These are phyloP conservation scores for Fraxinus floribunda DNA, from an alignment of 305 asterid species.

Conservation along the genomic window DNA sequence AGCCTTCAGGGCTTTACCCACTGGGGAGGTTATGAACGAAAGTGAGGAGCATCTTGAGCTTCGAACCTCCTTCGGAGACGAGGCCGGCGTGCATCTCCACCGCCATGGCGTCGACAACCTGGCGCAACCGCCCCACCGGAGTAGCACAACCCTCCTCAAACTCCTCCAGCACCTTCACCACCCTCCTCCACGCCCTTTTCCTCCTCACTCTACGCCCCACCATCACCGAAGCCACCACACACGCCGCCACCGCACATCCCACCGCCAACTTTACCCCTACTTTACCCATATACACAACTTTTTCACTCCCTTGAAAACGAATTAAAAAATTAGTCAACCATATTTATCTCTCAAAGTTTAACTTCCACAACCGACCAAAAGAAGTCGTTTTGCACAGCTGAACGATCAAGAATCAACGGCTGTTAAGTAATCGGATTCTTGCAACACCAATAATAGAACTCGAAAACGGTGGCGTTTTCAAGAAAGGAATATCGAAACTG, in stretches of 20 bases:
- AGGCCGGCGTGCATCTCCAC: conserved; percentile 97
- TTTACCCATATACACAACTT: conserved; percentile 48
- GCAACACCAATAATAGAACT: neutral
- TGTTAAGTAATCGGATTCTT: conserved; percentile 8
- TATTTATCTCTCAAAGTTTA: conserved; percentile 12
- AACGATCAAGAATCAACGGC: conserved; percentile 27
- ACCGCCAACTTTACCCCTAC: conserved; percentile 57
- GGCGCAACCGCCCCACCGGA: conserved; percentile 62
- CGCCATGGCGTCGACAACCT: conserved; percentile 90
- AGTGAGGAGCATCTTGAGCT: conserved; percentile 90
- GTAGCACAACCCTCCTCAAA: conserved; percentile 69
- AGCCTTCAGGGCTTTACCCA: conserved; percentile 50
- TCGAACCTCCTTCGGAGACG: conserved; percentile 89
- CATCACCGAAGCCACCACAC: conserved; percentile 62
- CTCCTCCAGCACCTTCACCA: conserved; percentile 64
- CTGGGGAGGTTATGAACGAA: conserved; percentile 68
- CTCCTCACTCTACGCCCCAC: conserved; percentile 54
- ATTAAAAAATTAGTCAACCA: conserved; percentile 43
- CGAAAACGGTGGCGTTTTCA: neutral
- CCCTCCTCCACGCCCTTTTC: conserved; percentile 66
- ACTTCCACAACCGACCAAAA: neutral
- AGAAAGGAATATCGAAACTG: neutral
- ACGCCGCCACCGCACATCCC: conserved; percentile 72
- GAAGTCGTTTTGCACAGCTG: neutral
- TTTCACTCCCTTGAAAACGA: conserved; percentile 15